Evolutionary conservation across 2,329 filamentous ascomycete species (phyloP).

Genomic region (Venturiaceae sp.): DNA sequence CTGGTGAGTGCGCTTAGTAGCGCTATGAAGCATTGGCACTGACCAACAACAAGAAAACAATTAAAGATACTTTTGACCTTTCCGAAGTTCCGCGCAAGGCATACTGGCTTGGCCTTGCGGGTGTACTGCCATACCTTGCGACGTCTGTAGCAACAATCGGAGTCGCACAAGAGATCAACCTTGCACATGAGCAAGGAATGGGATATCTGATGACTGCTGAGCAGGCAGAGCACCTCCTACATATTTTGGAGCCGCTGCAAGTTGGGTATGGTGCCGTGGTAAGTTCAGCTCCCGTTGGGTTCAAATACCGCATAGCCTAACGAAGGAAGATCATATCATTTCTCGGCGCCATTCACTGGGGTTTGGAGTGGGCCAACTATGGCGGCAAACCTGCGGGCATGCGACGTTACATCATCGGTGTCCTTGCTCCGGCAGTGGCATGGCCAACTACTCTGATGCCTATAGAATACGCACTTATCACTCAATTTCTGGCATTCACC

Average conservation of each 20-base stretch:
- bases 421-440: constrained; percentile 68
- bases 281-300: constrained; percentile 26
- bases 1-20: constrained; percentile 17
- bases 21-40: constrained; percentile 3
- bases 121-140: constrained; percentile 56
- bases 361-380: constrained; percentile 71
- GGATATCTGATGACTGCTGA: constrained; percentile 58
- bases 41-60: constrained; percentile 27
- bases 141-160: constrained; percentile 78
- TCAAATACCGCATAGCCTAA: background rate
- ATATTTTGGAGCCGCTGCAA: constrained; percentile 75
- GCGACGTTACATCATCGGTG: constrained; percentile 73
- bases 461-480: constrained; percentile 73
- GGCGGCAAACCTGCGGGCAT: constrained; percentile 55
- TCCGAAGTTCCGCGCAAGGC: constrained; percentile 35
- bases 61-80: constrained; percentile 39
- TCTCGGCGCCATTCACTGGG: constrained; percentile 90
- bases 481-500: constrained; percentile 77
- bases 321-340: constrained; percentile 70
- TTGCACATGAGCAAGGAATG: constrained; percentile 49
- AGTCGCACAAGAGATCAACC: constrained; percentile 74
- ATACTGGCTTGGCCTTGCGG: constrained; percentile 40
- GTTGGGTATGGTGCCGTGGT: constrained; percentile 83
- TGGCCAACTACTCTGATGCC: constrained; percentile 87
- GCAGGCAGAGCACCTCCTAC: constrained; percentile 61